Conservation (phyloP, 306 rosid genomes). For the Corylus heterophylla region DNA sequence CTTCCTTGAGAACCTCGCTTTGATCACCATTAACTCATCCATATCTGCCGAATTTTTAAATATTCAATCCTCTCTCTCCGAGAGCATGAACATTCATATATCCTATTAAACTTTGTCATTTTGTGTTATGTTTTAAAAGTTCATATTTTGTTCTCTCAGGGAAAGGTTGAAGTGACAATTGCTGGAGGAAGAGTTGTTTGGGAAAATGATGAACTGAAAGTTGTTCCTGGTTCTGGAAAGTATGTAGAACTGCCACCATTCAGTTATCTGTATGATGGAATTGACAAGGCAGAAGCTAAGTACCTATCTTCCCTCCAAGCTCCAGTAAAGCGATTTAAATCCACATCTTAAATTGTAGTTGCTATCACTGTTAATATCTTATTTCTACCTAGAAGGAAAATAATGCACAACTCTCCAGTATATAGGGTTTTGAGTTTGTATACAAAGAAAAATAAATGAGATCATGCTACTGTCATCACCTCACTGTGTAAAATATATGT, state of each 20-base stretch:
- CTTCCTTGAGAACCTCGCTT: background rate
- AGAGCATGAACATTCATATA: background rate
- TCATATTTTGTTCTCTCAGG: constrained; percentile 45
- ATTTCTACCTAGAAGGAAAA: background rate
- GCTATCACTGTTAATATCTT: background rate
- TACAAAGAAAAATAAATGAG: background rate
- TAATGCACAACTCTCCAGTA: background rate
- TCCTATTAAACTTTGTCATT: constrained; percentile 7
- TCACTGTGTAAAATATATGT: background rate
- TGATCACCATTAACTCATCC: background rate
- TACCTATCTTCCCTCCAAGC: constrained; percentile 74
- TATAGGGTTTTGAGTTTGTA: background rate
- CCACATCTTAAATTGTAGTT: constrained; percentile 29
- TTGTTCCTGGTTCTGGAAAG: constrained; percentile 75
- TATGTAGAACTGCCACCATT: constrained; percentile 73
- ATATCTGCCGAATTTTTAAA: background rate
- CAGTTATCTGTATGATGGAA: constrained; percentile 64
- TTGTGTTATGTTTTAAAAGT: constrained; percentile 11
- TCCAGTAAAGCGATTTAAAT: constrained; percentile 59
- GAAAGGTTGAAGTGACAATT: constrained; percentile 89
- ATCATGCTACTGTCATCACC: background rate
- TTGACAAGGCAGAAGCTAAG: constrained; percentile 57
- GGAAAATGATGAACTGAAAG: constrained; percentile 77
- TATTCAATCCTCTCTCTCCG: background rate
- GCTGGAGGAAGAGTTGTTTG: constrained; percentile 91